Evolutionary conservation across 1,284 basidiomycete genomes (phyloP).

Genomic region (Rhodotorula sp.): DNA sequence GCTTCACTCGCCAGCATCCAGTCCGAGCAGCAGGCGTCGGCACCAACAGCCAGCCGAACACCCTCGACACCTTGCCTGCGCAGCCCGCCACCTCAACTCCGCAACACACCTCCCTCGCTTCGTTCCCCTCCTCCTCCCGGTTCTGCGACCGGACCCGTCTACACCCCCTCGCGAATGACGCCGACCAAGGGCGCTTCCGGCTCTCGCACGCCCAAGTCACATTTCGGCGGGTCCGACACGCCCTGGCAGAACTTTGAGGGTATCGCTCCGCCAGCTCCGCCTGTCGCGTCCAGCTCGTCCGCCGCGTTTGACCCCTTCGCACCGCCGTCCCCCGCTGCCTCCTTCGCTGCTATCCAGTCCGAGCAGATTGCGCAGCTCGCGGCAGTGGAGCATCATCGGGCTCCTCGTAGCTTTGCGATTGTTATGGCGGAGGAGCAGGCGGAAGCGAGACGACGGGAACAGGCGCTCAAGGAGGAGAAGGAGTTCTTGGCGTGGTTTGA

Average conservation of each 20-base stretch:
- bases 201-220: constrained; percentile 27
- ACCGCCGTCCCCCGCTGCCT: background rate
- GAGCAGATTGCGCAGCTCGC: constrained; percentile 5
- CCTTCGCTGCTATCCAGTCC: background rate
- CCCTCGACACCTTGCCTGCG: background rate
- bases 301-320: constrained; percentile 42
- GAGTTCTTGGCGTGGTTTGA: constrained; percentile 45
- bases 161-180: constrained; percentile 34
- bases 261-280: constrained; percentile 38
- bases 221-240: constrained; percentile 40
- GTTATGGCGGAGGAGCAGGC: constrained; percentile 44
- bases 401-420: constrained; percentile 37
- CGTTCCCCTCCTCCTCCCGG: constrained; percentile 18
- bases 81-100: background rate
- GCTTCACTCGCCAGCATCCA: background rate
- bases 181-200: background rate
- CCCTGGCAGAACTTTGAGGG: constrained; percentile 43
- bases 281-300: constrained; percentile 45
- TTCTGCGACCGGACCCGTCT: constrained; percentile 38
- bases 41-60: background rate
- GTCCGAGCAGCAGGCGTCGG: constrained; percentile 4
- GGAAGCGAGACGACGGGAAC: constrained; percentile 16
- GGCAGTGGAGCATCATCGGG: constrained; percentile 24
- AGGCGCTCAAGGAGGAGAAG: constrained; percentile 39
- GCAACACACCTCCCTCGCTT: background rate